Evolutionary conservation across 1,139 yeast genomes (phyloP), one percentile per base, ranked within the genome.

Genomic region (Taiozyma sp.): DNA sequence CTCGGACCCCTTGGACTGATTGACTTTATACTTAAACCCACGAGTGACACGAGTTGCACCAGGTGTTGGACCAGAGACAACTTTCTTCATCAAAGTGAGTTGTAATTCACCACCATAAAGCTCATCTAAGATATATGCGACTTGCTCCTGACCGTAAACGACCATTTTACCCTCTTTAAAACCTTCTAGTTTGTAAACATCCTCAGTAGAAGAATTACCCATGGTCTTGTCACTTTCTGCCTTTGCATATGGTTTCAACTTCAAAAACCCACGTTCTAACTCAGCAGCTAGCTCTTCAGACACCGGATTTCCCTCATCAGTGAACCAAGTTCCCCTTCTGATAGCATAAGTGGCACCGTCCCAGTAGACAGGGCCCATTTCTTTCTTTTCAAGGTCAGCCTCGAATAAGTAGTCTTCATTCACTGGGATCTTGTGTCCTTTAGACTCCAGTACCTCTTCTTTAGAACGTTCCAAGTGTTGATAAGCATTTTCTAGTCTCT

Each of bases 241-340:
- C 14, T 46, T 22, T 24, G 48, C 52, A 50, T 54, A 55, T 30
- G 66, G 63, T 48, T 57, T 56, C 44, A 63, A 44, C 5, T 52
- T 58, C 6, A 60, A 60, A 62, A 79, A 85, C 0, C 80, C 79
- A 2, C 62, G 59, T 64, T 91, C 98, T 21, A 91, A 63, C 49
- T 79, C 81, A 2, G 72, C 69, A 0, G 95, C 72, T 5, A 85
- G 52, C 1, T 68, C 65, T 9, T 71, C 72, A 4, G 76, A 67
- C 29, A 89, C 67, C 0, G 97, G 97, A 7, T 66, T 63, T 3
- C 85, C 83, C 49, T 79, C 79, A 6, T 77, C 66, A 47, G 75
- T 71, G 63, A 88, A 89, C 99, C 99, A 91, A 1, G 82, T 67
- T 0, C 97, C 97, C 47, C 98, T 70, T 40, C 97, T 74, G 1